Evolutionary conservation across 257 asterid genomes (phyloP).

Genomic region (Solanum sparsipilum): DNA sequence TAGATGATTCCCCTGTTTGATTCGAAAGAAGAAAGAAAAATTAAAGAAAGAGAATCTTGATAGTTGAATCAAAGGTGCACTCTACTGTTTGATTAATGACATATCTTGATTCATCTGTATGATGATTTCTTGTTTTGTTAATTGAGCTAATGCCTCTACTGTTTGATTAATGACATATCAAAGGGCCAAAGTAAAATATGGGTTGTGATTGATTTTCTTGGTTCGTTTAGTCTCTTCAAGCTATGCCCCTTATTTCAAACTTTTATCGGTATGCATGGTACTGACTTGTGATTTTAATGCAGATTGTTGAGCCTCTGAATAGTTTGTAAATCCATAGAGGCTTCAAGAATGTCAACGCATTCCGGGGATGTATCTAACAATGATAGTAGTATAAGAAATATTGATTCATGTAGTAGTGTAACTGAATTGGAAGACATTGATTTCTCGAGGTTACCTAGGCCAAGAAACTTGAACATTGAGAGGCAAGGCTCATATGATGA

Average conservation of each 20-base stretch:
- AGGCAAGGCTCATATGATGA: constrained; percentile 62
- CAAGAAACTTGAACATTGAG: constrained; percentile 43
- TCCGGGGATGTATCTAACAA: constrained; percentile 22
- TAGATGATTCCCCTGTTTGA: no score
- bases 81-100: background rate
- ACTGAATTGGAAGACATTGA: constrained; percentile 45
- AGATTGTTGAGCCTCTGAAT: background rate
- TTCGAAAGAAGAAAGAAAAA: no score
- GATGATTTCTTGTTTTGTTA: background rate
- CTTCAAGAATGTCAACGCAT: constrained; percentile 32
- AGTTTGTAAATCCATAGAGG: background rate
- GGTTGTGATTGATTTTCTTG: background rate
- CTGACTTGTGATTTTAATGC: background rate
- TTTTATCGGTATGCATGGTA: background rate
- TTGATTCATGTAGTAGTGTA: constrained; percentile 20
- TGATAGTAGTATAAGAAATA: constrained; percentile 18
- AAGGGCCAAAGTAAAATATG: background rate
- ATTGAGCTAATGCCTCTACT: background rate
- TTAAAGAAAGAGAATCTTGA: no score
- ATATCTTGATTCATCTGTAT: background rate
- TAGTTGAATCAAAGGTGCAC: background rate
- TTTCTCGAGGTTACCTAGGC: constrained; percentile 40
- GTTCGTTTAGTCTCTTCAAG: background rate
- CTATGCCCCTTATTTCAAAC: background rate
- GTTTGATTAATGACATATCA: background rate